These are phyloP conservation scores for Leptodontidium sp. DNA, from an alignment of 2,329 filamentous ascomycete species.

Conservation along the genomic window DNA sequence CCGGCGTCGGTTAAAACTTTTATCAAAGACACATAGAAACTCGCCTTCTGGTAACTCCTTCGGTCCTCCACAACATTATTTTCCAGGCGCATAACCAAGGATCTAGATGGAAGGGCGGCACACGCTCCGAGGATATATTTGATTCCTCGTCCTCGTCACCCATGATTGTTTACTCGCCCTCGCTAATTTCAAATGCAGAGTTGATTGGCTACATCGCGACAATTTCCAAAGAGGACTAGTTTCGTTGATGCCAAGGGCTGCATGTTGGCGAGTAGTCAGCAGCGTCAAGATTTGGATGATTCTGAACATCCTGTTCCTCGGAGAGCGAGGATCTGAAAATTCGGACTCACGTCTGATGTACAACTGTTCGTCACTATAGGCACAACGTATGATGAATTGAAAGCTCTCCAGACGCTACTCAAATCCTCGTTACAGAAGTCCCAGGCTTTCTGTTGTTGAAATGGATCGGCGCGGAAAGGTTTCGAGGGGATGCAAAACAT, in stretches of 20 bases:
- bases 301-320: background rate
- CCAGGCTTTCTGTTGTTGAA: background rate
- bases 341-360: background rate
- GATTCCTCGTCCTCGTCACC: background rate
- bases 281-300: background rate
- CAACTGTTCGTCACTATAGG: background rate
- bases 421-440: background rate
- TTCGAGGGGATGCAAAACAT: slow-evolving; percentile 10
- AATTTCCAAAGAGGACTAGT: background rate
- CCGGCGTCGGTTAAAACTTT: background rate
- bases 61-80: background rate
- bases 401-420: too few species aligned
- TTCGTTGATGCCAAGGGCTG: background rate
- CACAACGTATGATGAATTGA: background rate
- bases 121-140: background rate
- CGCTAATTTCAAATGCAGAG: background rate
- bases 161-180: background rate
- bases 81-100: background rate
- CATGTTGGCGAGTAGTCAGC: slow-evolving; percentile 2
- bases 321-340: too few species aligned
- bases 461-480: slow-evolving; percentile 2
- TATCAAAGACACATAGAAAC: background rate
- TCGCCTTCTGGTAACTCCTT: background rate
- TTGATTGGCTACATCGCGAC: slow-evolving; percentile 6
- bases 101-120: background rate